phyloP scores from a whole-genome alignment of 1,284 basidiomycete species.

The Calocybe gambosa region DNA sequence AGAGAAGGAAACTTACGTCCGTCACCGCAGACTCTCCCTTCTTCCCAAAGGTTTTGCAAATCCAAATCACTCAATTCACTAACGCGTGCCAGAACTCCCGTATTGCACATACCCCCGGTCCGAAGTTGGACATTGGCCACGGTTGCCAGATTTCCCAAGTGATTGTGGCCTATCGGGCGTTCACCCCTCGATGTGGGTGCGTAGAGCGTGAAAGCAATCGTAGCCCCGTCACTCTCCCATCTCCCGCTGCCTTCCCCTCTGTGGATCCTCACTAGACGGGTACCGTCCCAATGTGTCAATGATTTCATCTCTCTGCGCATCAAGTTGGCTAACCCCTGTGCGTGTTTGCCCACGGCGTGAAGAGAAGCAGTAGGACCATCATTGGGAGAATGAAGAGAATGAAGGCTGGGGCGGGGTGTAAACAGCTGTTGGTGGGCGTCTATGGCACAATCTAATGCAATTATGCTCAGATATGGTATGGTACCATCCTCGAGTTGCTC shows the following conservation, averaged over 20 bases:
- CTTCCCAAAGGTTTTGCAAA: constrained; percentile 9
- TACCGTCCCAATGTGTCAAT: constrained; percentile 10
- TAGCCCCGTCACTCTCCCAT: constrained; percentile 14
- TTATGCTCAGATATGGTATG: constrained; percentile 10
- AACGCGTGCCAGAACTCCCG: constrained; percentile 11
- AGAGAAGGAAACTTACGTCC: constrained; percentile 5
- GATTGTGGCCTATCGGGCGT: constrained; percentile 8
- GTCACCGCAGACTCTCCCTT: constrained; percentile 14
- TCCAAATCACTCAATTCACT: constrained; percentile 11
- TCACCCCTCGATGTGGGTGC: constrained; percentile 5
- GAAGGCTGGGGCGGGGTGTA: background rate
- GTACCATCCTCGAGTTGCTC: constrained; percentile 14
- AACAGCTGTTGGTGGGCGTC: constrained; percentile 10
- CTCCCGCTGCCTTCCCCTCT: constrained; percentile 12
- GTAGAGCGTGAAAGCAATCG: constrained; percentile 13
- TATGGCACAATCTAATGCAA: constrained; percentile 12
- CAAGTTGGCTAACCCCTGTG: constrained; percentile 7
- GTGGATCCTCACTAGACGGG: constrained; percentile 12
- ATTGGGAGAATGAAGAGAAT: background rate
- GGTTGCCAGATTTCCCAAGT: constrained; percentile 12
- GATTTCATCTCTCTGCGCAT: constrained; percentile 1
- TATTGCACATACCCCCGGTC: constrained; percentile 14
- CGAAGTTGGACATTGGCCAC: constrained; percentile 14
- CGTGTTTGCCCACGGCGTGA: constrained; percentile 10
- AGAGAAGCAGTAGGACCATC: constrained; percentile 5